Base-by-base conservation (phyloP, 495 filamentous ascomycete species). In the Jackrogersella minutella region DNA sequence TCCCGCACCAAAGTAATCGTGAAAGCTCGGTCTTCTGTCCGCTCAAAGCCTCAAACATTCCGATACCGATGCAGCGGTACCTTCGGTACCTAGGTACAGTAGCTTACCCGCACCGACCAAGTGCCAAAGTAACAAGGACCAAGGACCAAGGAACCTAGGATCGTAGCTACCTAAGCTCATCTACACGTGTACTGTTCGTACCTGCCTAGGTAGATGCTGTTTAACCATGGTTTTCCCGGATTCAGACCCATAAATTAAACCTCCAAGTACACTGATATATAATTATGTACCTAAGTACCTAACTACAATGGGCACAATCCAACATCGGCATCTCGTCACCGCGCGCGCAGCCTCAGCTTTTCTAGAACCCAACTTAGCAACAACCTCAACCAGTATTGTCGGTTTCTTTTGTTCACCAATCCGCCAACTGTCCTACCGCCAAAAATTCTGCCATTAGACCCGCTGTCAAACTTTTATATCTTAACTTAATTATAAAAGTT, bases 301-400 rank as follows among this genome's bases (percentile, higher is more conserved):
- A 14, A 5, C 14, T 57, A 47, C 53, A 60, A 47, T 55, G 24
- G 58, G 54, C 22, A 63, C 31, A 47, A 62, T 68, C 28, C 33
- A 46, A 57, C 22, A 49, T 39, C 13, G 40, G 39, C 36, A 62
- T 55, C 54, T 65, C 65, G 65, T 69, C 66, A 69, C 3, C 66
- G n/a, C 36, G 24, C 65, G 66, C 58, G 59, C 53, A 44, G 49
- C 54, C 44, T 58, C 58, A 68, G 46, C 65, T 58, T 47, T 53
- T 44, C 41, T 64, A 50, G 28, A 63, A 46, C 54, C 36, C 28
- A 34, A 49, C 60, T 55, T 54, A 64, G 59, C 60, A 52, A 52
- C 49, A 54, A 59, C 58, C 56, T 44, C 30, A 5, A 49, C 56
- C 56, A 22, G 40, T 58, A 24, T 14, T 13, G 40, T 66, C 41